These are phyloP conservation scores for Metschnikowia orientalis DNA, from an alignment of 805 yeast species.

Conservation along the genomic window DNA sequence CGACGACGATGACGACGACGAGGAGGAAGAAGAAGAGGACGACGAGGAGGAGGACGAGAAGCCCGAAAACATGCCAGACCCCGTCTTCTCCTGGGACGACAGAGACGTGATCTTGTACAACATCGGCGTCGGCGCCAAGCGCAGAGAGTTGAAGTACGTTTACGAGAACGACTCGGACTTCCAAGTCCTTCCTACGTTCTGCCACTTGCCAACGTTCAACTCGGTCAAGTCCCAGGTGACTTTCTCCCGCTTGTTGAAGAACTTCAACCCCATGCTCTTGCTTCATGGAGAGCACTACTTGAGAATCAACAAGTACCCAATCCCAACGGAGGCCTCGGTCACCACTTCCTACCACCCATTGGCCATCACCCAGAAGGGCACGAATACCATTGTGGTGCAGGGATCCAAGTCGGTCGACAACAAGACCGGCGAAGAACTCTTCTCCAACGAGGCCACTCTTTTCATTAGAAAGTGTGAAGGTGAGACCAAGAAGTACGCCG, in stretches of 20 bases:
- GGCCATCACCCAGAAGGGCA: constrained; percentile 77
- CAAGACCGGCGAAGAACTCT: constrained; percentile 62
- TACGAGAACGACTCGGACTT: constrained; percentile 76
- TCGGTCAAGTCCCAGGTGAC: constrained; percentile 54
- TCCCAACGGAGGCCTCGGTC: constrained; percentile 67
- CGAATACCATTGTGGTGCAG: constrained; percentile 74
- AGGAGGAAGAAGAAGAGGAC: constrained; percentile 29
- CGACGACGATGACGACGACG: constrained; percentile 36
- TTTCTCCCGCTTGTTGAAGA: constrained; percentile 59
- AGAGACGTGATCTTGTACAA: constrained; percentile 80
- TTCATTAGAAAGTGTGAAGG: constrained; percentile 76
- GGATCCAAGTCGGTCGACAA: constrained; percentile 68
- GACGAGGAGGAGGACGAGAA: constrained; percentile 37
- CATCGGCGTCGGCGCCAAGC: constrained; percentile 81
- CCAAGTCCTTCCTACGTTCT: constrained; percentile 84
- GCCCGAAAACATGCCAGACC: constrained; percentile 35
- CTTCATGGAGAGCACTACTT: constrained; percentile 95
- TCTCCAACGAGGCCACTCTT: constrained; percentile 78
- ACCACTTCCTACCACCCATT: constrained; percentile 63
- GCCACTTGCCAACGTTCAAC: constrained; percentile 81
- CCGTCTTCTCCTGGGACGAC: constrained; percentile 54
- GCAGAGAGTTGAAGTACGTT: constrained; percentile 69
- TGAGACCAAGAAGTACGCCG: constrained; percentile 42
- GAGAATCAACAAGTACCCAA: constrained; percentile 68
- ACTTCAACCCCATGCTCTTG: constrained; percentile 84